Evolutionary conservation across 805 yeast genomes (phyloP).

Genomic region (Lachancea nothofagi): DNA sequence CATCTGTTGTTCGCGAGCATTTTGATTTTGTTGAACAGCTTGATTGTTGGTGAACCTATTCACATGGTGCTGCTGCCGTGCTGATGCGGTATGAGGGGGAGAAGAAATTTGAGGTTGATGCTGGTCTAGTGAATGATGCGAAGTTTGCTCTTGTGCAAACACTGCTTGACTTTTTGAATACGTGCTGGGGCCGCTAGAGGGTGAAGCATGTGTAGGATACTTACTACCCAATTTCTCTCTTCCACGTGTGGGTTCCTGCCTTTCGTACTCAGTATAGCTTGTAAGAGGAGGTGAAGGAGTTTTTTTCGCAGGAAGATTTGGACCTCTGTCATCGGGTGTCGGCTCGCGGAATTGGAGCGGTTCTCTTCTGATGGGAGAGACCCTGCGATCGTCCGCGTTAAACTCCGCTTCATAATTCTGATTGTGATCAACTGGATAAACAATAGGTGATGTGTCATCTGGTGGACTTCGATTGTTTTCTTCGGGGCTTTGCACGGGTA

Average conservation of each 20-base stretch:
- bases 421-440: background rate
- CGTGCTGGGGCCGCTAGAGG: background rate
- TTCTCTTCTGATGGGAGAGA: background rate
- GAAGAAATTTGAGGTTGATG: no score
- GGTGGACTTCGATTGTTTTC: conserved; percentile 2
- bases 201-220: background rate
- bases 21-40: no score
- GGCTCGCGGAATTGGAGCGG: background rate
- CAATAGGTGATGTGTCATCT: conserved; percentile 5
- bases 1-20: no score
- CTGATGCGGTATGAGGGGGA: no score
- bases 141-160: no score
- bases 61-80: no score
- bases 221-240: background rate
- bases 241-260: background rate
- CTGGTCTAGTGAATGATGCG: no score
- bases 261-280: background rate
- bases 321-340: background rate
- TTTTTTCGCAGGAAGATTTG: background rate
- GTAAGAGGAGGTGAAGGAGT: background rate
- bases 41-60: no score
- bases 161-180: no score
- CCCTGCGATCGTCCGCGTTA: background rate
- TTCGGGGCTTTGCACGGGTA: background rate
- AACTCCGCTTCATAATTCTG: background rate